Base-by-base conservation (phyloP, 1,284 basidiomycete species). In the Rhizoctonia solani region DNA sequence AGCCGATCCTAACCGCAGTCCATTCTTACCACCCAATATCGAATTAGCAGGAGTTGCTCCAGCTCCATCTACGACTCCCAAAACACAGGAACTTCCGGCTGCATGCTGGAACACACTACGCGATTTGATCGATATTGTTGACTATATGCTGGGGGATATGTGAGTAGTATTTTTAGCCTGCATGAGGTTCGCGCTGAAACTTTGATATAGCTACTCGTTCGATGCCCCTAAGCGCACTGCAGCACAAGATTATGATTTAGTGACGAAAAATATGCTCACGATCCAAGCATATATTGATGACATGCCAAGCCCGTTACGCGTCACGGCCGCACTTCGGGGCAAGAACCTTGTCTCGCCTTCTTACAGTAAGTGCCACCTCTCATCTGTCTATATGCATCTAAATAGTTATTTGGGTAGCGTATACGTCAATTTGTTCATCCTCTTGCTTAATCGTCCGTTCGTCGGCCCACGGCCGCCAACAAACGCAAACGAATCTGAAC, bases 361-460 rank as follows among this genome's bases (percentile, higher is more conserved):
- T 37, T 63, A 32, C 59, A 63, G 59, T 63, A 25, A 63, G 59
- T 39, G 23, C 2, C 34, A 27, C 19, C 8, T n/a, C 16, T 3
- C 3, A 8, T 37, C 19, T 3, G n/a, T 23, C 9, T 11, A 5
- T 4, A 21, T 6, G 47, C 47, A 47, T 39, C 16, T 29, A 39
- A 16, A 39, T 39, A 39, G 37, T 8, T 39, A 16, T 8, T 16
- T 16, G 37, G 37, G 19, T 8, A 63, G 59, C 42, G 59, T 63
- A 16, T 63, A 63, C 37, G 44, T 52, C 34, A 63, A 63, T 30
- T 30, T 63, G 34, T 63, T 63, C 37, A 52, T 47, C 14, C 47
- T 63, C 25, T 19, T 63, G 6, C 59, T 63, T n/a, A 63, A 63
- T 27, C 59, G 59, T 16, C 59, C 59, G 13, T 63, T 63, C 30